Percentiles rank a stretch among this genome's conserved stretches.
phyloP scores from a whole-genome alignment of 2,329 filamentous ascomycete species.

The Leptographium galeiforme region DNA sequence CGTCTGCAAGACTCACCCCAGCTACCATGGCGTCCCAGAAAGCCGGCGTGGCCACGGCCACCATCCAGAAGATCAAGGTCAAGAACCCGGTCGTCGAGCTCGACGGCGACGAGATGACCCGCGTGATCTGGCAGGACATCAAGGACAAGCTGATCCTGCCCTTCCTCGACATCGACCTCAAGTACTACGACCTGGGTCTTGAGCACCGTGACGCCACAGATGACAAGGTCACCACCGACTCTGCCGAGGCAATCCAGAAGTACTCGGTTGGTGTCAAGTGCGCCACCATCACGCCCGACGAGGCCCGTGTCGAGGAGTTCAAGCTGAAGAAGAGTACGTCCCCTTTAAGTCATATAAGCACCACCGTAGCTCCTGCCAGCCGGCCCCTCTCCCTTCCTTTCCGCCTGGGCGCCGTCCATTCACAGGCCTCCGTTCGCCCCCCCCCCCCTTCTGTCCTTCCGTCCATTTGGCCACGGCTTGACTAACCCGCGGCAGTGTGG shows the following conservation, averaged over 20 bases:
- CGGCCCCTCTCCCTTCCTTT: too few species aligned
- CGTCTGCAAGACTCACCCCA: slow-evolving; percentile 7
- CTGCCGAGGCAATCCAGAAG: slow-evolving; percentile 96
- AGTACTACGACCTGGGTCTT: slow-evolving; percentile 92
- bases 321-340: slow-evolving; percentile 89
- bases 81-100: slow-evolving; percentile 98
- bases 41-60: slow-evolving; percentile 7
- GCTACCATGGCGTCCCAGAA: slow-evolving; percentile 35
- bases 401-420: not conserved
- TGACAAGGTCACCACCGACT: slow-evolving; percentile 89
- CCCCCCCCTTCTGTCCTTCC: slow-evolving; percentile 1
- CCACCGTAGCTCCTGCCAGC: too few species aligned
- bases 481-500: slow-evolving; percentile 55
- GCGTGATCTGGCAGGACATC: slow-evolving; percentile 98
- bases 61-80: slow-evolving; percentile 82
- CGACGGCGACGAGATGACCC: slow-evolving; percentile 91
- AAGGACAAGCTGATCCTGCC: slow-evolving; percentile 98
- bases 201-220: slow-evolving; percentile 92
- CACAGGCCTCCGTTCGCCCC: not conserved
- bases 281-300: slow-evolving; percentile 96
- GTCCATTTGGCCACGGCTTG: not conserved
- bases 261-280: slow-evolving; percentile 99
- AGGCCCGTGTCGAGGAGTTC: slow-evolving; percentile 93
- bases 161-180: slow-evolving; percentile 93
- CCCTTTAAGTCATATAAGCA: not conserved